These are phyloP conservation scores for Penicillium sp. DNA, from an alignment of 2,329 filamentous ascomycete species.

Conservation along the genomic window DNA sequence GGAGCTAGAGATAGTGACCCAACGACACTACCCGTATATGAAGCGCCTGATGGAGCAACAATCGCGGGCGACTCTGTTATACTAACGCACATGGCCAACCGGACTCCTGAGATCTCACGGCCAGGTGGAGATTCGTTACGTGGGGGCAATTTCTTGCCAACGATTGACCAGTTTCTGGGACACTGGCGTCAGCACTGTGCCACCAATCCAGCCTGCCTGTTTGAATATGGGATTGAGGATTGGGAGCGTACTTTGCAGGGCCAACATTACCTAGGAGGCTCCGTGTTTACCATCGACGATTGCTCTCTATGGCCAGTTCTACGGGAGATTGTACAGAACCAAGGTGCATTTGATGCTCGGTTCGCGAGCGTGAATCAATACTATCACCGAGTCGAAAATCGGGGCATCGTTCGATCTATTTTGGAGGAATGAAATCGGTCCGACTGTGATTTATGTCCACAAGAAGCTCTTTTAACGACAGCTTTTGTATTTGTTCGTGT, in stretches of 20 bases:
- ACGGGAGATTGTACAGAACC: slow-evolving; percentile 34
- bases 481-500: slow-evolving; percentile 3
- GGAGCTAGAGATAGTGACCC: not conserved
- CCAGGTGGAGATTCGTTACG: slow-evolving; percentile 29
- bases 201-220: not conserved
- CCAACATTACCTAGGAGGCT: slow-evolving; percentile 37
- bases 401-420: slow-evolving; percentile 36
- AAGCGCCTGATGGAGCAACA: slow-evolving; percentile 28
- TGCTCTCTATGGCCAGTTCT: slow-evolving; percentile 46
- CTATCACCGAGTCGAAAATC: slow-evolving; percentile 39
- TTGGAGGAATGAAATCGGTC: slow-evolving; percentile 23
- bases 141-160: slow-evolving; percentile 28
- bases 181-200: slow-evolving; percentile 30
- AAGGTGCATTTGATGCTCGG: slow-evolving; percentile 22
- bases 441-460: not conserved
- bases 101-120: slow-evolving; percentile 19
- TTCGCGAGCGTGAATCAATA: slow-evolving; percentile 39
- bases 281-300: slow-evolving; percentile 41
- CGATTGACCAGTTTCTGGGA: slow-evolving; percentile 31
- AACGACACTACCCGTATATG: slow-evolving; percentile 23
- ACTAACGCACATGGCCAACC: slow-evolving; percentile 30
- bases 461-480: no score
- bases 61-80: slow-evolving; percentile 35
- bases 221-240: slow-evolving; percentile 21
- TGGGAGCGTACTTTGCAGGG: slow-evolving; percentile 37